Base-by-base conservation (phyloP, 1,284 basidiomycete genomes). In the Ceraceosorus guamensis region DNA sequence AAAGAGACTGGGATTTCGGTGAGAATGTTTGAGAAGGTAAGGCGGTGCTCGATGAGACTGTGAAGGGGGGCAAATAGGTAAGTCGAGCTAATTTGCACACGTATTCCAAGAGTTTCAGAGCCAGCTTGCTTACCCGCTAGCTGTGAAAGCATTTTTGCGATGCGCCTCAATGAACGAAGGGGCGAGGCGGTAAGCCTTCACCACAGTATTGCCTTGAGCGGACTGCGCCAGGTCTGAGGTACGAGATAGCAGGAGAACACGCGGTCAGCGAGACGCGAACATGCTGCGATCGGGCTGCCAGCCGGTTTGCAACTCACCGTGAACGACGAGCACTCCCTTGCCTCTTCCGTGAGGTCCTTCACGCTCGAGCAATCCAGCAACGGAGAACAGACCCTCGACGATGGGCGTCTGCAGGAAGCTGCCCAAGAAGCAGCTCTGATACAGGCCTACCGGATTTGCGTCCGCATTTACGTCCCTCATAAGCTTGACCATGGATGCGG, bases 391-490 rank as follows among this genome's bases (percentile, higher is more conserved):
- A 76, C 95, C 87, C 13, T 89, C 87, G 61, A 96, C 90, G 51
- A 97, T 82, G 48, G 95, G 79, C n/a, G 84, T 84, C 88, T 78
- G 89, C 37, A 76, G 58, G 62, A 73, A 71, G 48, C 67, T 60
- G 46, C 73, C 73, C 8, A 76, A 87, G 78, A 93, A 96, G n/a
- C 90, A 90, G 43, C 91, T 90, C 77, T 95, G 90, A 81, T 99
- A 99, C 78, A 96, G 91, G 46, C 95, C 95, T 56, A 98, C 89
- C 49, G 95, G 84, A 68, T 88, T 91, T 77, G 93, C 91, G 73
- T 96, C 92, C 54, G 87, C 85, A 76, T 91, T 88, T 59, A 97
- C 90, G 76, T 96, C 89, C 71, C 88, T 87, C 73, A 93, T 79
- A 44, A 89, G 86, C 53, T 86, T 84, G 50, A 93, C 80, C 88